phyloP scores from a whole-genome alignment of 495 filamentous ascomycete genomes.

The Xylaria telfairii region DNA sequence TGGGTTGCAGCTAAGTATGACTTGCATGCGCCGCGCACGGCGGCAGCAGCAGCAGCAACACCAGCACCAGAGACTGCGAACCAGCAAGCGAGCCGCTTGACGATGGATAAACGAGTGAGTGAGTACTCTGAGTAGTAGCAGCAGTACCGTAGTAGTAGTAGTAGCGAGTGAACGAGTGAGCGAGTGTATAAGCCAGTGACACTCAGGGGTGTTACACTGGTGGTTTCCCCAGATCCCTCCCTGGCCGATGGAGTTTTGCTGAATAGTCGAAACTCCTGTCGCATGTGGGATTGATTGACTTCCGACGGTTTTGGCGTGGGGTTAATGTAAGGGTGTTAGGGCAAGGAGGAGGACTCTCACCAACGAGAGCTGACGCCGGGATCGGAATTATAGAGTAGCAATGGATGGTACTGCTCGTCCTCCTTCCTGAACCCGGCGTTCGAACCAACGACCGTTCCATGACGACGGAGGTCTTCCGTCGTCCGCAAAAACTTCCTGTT shows the following conservation, averaged over 20 bases:
- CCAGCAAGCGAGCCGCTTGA: not conserved
- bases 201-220: slow-evolving; percentile 1
- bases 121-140: no score
- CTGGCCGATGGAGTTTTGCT: not conserved
- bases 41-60: not conserved
- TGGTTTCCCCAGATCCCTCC: not conserved
- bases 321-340: not conserved
- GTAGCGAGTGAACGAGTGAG: not conserved
- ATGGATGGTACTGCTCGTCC: not conserved
- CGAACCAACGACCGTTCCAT: not conserved
- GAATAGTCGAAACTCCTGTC: slow-evolving; percentile 19
- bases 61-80: not conserved
- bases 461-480: slow-evolving; percentile 6
- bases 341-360: slow-evolving; percentile 14
- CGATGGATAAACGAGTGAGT: no score
- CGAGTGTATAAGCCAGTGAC: slow-evolving; percentile 7
- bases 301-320: slow-evolving; percentile 9
- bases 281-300: slow-evolving; percentile 20
- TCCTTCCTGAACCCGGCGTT: no score
- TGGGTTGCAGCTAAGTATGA: slow-evolving; percentile 9
- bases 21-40: not conserved
- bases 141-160: no score
- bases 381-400: slow-evolving; percentile 11
- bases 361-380: slow-evolving; percentile 10
- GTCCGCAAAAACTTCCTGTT: not conserved